Conservation (phyloP, 176 grass and related monocot genomes). For the Avena sativa region DNA sequence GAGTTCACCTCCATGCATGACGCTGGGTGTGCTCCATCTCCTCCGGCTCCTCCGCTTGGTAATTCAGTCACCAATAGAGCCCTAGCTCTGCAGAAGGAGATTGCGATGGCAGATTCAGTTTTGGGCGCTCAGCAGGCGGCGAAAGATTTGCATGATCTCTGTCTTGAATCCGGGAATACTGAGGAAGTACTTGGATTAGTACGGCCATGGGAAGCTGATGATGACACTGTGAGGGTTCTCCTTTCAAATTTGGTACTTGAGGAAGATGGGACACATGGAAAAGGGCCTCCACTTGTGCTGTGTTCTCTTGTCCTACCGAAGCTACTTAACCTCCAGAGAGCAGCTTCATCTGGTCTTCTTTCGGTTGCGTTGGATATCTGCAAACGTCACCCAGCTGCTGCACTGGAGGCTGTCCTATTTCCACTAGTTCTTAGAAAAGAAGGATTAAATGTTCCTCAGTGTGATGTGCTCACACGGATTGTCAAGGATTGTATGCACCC, state of each 20-base stretch:
- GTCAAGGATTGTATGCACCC: slow-evolving; percentile 84
- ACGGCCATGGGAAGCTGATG: slow-evolving; percentile 74
- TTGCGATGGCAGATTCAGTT: slow-evolving; percentile 45
- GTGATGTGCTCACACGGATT: slow-evolving; percentile 63
- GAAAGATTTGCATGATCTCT: slow-evolving; percentile 62
- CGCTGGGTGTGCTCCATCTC: neutral
- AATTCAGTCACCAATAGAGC: slow-evolving; percentile 26
- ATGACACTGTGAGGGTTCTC: slow-evolving; percentile 57
- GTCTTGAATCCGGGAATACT: slow-evolving; percentile 55
- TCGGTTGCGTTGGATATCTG: slow-evolving; percentile 61
- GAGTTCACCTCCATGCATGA: slow-evolving; percentile 44
- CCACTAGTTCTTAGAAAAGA: slow-evolving; percentile 66
- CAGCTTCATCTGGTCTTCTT: slow-evolving; percentile 66
- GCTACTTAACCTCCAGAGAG: slow-evolving; percentile 59
- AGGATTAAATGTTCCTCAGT: slow-evolving; percentile 63
- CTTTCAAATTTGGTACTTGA: slow-evolving; percentile 56
- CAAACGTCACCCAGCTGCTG: slow-evolving; percentile 69
- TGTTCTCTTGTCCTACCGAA: slow-evolving; percentile 76
- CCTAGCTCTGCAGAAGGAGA: slow-evolving; percentile 48
- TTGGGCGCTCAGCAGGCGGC: slow-evolving; percentile 45
- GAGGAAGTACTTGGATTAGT: slow-evolving; percentile 62
- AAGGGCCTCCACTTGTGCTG: slow-evolving; percentile 57
- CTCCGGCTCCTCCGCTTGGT: slow-evolving; percentile 32
- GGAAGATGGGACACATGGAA: slow-evolving; percentile 29
- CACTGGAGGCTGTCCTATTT: slow-evolving; percentile 69